Evolutionary conservation across 2,329 filamentous ascomycete species (phyloP).

Genomic region (Aspergillaceae sp.): DNA sequence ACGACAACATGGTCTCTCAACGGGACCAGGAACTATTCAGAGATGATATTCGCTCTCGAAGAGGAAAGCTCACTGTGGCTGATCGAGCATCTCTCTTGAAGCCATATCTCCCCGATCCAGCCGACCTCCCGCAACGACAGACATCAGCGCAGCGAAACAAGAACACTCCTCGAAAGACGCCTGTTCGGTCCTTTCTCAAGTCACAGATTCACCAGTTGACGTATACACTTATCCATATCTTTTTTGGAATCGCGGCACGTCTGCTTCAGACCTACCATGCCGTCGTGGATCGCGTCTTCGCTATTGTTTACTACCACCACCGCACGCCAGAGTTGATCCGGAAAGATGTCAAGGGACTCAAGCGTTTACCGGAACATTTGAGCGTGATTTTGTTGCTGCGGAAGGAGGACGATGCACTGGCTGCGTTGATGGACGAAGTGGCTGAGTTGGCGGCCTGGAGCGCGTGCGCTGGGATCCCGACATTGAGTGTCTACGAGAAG

Average conservation of each 20-base stretch:
- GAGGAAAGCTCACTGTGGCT: slow-evolving; percentile 33
- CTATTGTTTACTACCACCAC: slow-evolving; percentile 89
- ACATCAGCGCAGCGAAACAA: slow-evolving; percentile 3
- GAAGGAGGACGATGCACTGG: slow-evolving; percentile 64
- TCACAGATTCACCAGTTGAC: slow-evolving; percentile 37
- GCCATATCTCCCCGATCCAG: slow-evolving; percentile 45
- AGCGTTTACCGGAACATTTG: slow-evolving; percentile 70
- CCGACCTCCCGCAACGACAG: slow-evolving; percentile 17
- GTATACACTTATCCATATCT: slow-evolving; percentile 50
- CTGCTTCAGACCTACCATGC: slow-evolving; percentile 71
- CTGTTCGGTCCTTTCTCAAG: slow-evolving; percentile 38
- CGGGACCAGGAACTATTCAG: slow-evolving; percentile 29
- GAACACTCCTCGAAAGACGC: slow-evolving; percentile 24
- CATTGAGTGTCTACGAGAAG: slow-evolving; percentile 84
- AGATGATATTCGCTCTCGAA: slow-evolving; percentile 31
- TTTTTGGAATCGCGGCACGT: slow-evolving; percentile 85
- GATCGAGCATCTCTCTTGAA: slow-evolving; percentile 46
- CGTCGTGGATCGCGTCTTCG: slow-evolving; percentile 66
- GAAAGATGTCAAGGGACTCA: slow-evolving; percentile 69
- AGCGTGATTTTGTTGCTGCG: slow-evolving; percentile 73
- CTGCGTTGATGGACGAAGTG: slow-evolving; percentile 79
- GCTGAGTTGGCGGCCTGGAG: slow-evolving; percentile 92
- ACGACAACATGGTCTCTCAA: slow-evolving; percentile 23
- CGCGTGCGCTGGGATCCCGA: slow-evolving; percentile 76
- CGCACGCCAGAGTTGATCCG: slow-evolving; percentile 87